A percentile compares a stretch with the other conserved stretches of the same genome.
Evolutionary conservation across 257 asterid species (phyloP).

Genomic region (Eucommia ulmoides): DNA sequence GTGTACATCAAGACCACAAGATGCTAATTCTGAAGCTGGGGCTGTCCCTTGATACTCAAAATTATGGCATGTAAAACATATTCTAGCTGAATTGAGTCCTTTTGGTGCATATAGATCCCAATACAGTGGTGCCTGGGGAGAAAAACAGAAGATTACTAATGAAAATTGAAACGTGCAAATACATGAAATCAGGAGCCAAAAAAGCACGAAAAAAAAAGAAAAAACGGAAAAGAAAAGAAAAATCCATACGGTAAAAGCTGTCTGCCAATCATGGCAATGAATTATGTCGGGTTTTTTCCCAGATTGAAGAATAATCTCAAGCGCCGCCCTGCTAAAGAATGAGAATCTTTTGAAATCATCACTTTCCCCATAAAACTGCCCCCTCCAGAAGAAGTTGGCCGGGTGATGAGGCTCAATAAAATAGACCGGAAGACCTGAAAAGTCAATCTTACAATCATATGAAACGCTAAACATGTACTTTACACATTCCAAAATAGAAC

Average conservation of each 20-base stretch:
- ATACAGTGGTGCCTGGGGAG: constrained; percentile 82
- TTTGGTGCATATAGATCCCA: constrained; percentile 86
- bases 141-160: constrained; percentile 7
- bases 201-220: constrained; percentile 6
- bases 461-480: constrained; percentile 10
- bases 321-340: constrained; percentile 98
- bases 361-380: constrained; percentile 77
- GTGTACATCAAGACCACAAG: constrained; percentile 90
- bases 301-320: constrained; percentile 78
- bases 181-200: background rate
- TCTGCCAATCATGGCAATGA: constrained; percentile 99
- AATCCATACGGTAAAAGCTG: constrained; percentile 74
- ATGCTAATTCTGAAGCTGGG: constrained; percentile 67
- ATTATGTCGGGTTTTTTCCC: constrained; percentile 87
- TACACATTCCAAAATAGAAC: too few relatives aligned
- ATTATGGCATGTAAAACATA: constrained; percentile 98
- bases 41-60: constrained; percentile 98
- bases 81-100: constrained; percentile 87
- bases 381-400: constrained; percentile 83
- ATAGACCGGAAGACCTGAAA: constrained; percentile 87
- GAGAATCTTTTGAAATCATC: constrained; percentile 98
- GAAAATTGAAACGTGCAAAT: background rate
- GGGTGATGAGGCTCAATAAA: constrained; percentile 92
- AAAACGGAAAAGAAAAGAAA: background rate
- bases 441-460: constrained; percentile 10